Base-by-base conservation (phyloP, 2,329 filamentous ascomycete species). In the Calonectria multiphialidica region DNA sequence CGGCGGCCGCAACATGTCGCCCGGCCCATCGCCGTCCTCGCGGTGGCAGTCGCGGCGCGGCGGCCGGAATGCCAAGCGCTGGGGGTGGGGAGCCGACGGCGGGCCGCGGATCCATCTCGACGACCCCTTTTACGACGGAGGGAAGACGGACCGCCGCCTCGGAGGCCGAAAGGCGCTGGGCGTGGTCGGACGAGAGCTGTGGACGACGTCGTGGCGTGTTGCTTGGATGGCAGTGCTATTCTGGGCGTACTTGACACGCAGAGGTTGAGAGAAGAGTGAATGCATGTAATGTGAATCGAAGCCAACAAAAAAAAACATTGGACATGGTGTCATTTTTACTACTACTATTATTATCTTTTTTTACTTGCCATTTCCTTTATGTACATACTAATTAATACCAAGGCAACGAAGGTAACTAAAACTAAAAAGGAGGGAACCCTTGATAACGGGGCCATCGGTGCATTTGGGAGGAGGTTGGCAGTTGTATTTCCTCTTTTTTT, bases 161-260 rank as follows among this genome's bases (percentile, higher is more conserved):
- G 81, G 82, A 76, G 80, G 77, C 77, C 79, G 76, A 62, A 75
- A 79, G 80, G 80, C 80, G 25, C 81, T 89, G 3, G 81, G 82
- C 1, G 80, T 90, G 5, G 88, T 93, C 7, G 81, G 85, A 37
- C 85, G 87, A 30, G 93, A 96, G 81, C 83, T 95, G 44, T 88
- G 87, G 83, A 88, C 86, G 10, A 92, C 90, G 53, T 78, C 92
- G 21, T 91, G 90, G 84, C 86, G 89, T 59, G 91, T 95, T 4
- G 87, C 87, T 7, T 90, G 89, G 87, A 89, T 94, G 82, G 91
- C 90, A 23, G 82, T 92, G 53, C 75, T 85, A 16, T 91, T 92
- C 81, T 97, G 94, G 87, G 86, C 87, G 35, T 94, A 91, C 84
- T 83, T 96, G 77, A 87, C 92, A 69, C 91, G 89, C 84, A 88